phyloP scores from a whole-genome alignment of 2,329 filamentous ascomycete genomes.

The Talaromyces sp. region DNA sequence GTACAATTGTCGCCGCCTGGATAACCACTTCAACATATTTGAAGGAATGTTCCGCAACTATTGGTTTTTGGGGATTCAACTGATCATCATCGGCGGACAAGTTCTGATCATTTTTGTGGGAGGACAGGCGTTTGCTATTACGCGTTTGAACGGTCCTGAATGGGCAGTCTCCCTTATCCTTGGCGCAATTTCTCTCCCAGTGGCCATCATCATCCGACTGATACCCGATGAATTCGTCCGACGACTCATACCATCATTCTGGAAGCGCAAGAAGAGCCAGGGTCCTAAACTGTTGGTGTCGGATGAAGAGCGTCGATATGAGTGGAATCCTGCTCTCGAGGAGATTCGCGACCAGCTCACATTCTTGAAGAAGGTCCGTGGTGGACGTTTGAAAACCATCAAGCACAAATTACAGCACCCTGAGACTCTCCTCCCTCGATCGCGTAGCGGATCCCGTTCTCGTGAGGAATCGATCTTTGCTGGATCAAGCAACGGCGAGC shows the following conservation, averaged over 20 bases:
- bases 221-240: constrained; percentile 56
- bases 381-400: constrained; percentile 58
- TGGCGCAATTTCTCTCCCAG: constrained; percentile 63
- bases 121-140: constrained; percentile 63
- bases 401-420: constrained; percentile 62
- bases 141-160: constrained; percentile 58
- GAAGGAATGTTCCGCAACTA: constrained; percentile 41
- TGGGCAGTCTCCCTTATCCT: constrained; percentile 70
- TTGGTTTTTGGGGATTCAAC: constrained; percentile 59
- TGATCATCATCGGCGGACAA: constrained; percentile 66
- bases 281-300: constrained; percentile 43
- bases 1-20: constrained; percentile 46
- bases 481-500: constrained; percentile 54
- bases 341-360: constrained; percentile 62
- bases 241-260: constrained; percentile 40
- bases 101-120: constrained; percentile 70
- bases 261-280: constrained; percentile 32
- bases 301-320: constrained; percentile 45
- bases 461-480: constrained; percentile 46
- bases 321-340: constrained; percentile 60
- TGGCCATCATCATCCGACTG: constrained; percentile 60
- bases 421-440: constrained; percentile 42
- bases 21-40: constrained; percentile 45
- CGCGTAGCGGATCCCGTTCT: constrained; percentile 41
- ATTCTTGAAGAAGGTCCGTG: constrained; percentile 62